Conservation (phyloP, 495 filamentous ascomycete genomes). For the Daldinia vernicosa region DNA sequence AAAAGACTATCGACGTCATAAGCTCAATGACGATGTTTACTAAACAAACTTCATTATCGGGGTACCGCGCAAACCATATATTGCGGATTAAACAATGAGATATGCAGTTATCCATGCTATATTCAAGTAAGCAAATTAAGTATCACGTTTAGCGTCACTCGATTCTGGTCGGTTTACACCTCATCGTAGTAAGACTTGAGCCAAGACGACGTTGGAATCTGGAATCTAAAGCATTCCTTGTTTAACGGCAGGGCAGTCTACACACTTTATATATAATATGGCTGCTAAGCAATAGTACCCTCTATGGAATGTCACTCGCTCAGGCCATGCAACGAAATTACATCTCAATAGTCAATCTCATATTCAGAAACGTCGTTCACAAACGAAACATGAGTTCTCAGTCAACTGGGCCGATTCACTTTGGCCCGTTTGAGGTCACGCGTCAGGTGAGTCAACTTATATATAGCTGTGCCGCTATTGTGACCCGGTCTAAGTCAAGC, state of each 20-base stretch:
- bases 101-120: neutral
- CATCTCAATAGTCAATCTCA: slow-evolving; percentile 18
- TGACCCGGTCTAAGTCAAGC: no score
- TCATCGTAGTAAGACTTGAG: neutral
- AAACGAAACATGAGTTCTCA: slow-evolving; percentile 32
- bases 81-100: neutral
- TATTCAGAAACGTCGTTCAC: neutral
- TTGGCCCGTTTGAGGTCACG: slow-evolving; percentile 72
- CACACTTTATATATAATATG: slow-evolving; percentile 3
- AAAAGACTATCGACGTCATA: slow-evolving; percentile 28
- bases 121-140: neutral
- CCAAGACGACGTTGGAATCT: neutral
- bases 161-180: neutral
- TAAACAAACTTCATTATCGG: neutral
- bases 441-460: slow-evolving; percentile 56
- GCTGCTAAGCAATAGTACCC: neutral
- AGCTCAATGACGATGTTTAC: slow-evolving; percentile 1
- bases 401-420: slow-evolving; percentile 57
- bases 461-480: no score
- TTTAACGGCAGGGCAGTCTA: neutral
- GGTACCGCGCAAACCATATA: neutral
- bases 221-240: neutral
- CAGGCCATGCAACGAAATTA: slow-evolving; percentile 23
- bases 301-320: neutral
- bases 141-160: neutral